Conservation (phyloP, 257 asterid genomes). For the Gardenia jasminoides region DNA sequence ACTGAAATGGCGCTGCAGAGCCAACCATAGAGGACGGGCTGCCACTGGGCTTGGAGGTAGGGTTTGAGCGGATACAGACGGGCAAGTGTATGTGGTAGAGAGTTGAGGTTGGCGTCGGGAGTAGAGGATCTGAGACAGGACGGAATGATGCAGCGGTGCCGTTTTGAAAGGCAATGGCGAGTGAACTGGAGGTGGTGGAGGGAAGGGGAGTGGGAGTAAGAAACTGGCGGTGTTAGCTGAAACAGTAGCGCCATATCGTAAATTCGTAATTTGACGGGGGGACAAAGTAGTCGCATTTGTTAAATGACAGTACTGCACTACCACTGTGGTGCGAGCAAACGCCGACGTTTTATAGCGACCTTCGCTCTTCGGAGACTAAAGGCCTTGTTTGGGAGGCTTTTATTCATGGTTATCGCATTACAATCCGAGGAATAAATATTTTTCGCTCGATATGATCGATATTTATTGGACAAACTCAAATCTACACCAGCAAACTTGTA, state of each 20-base stretch:
- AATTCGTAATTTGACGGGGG: not conserved
- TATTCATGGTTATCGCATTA: too few relatives aligned
- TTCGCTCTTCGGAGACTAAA: too few relatives aligned
- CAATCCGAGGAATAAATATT: too few relatives aligned
- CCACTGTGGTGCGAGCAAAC: too few relatives aligned
- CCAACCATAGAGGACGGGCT: slow-evolving; percentile 74
- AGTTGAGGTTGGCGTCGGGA: slow-evolving; percentile 15
- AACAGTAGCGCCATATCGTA: slow-evolving; percentile 7
- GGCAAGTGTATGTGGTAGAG: slow-evolving; percentile 28
- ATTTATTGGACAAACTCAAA: too few relatives aligned
- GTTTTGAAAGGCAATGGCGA: not conserved
- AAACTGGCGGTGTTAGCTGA: not conserved
- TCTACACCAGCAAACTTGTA: too few relatives aligned
- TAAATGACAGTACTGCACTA: too few relatives aligned
- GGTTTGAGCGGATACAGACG: slow-evolving; percentile 53
- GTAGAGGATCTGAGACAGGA: slow-evolving; percentile 20
- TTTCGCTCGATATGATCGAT: too few relatives aligned
- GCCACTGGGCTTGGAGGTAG: slow-evolving; percentile 67
- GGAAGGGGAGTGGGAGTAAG: slow-evolving; percentile 1
- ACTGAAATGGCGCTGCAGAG: slow-evolving; percentile 70
- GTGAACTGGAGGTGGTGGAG: not conserved
- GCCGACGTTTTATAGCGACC: too few relatives aligned
- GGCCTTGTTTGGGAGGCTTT: too few relatives aligned
- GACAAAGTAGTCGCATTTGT: too few relatives aligned
- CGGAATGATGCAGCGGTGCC: not conserved